These are phyloP conservation scores for Lecanosticta acicola DNA, from an alignment of 2,329 filamentous ascomycete species.

Conservation along the genomic window DNA sequence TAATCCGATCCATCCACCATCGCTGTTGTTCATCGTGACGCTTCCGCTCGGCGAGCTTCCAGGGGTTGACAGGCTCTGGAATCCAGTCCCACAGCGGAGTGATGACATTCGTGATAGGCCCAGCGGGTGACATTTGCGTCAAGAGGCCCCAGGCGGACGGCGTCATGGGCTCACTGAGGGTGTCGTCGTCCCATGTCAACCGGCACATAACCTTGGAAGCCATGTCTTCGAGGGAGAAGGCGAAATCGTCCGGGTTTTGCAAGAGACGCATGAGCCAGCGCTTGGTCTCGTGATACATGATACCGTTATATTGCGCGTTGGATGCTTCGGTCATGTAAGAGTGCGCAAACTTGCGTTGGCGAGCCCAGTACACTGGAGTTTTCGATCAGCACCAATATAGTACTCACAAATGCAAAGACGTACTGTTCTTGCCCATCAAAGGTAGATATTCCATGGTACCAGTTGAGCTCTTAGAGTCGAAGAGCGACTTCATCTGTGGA, in stretches of 20 bases:
- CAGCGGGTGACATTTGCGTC: constrained; percentile 54
- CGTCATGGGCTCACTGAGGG: constrained; percentile 45
- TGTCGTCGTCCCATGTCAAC: constrained; percentile 50
- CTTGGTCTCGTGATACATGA: constrained; percentile 52
- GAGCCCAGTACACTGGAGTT: constrained; percentile 48
- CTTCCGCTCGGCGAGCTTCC: constrained; percentile 50
- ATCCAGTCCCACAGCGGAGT: constrained; percentile 50
- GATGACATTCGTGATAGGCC: constrained; percentile 53
- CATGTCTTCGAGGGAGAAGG: constrained; percentile 51
- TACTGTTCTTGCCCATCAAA: constrained; percentile 53
- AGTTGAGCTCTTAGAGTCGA: constrained; percentile 50
- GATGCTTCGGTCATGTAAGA: constrained; percentile 45
- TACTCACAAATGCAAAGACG: no score
- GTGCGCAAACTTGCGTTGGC: constrained; percentile 50
- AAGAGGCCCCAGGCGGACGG: constrained; percentile 52
- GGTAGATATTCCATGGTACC: constrained; percentile 54
- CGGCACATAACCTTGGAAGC: constrained; percentile 53
- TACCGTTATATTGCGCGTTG: constrained; percentile 42
- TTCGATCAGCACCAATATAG: neutral
- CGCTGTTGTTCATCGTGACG: constrained; percentile 50
- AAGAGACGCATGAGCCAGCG: constrained; percentile 48
- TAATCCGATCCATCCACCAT: constrained; percentile 49
- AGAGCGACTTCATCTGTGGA: constrained; percentile 46
- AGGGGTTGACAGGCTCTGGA: constrained; percentile 47
- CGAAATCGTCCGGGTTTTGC: constrained; percentile 48